Evolutionary conservation across 2,329 filamentous ascomycete genomes (phyloP).

Genomic region (Aspergillus novofumigatus): DNA sequence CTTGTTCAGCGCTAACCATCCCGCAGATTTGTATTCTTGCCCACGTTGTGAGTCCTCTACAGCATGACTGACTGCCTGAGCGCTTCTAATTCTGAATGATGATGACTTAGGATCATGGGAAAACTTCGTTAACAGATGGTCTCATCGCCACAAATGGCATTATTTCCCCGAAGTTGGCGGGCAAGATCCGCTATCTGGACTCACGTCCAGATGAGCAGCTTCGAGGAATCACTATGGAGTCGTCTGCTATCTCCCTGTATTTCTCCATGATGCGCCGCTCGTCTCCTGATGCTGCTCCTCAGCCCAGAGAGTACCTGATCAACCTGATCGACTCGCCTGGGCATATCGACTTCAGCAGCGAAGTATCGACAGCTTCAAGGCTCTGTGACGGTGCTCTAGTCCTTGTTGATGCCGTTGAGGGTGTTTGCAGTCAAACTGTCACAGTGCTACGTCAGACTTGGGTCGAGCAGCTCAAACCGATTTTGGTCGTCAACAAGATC

Average conservation of each 20-base stretch:
- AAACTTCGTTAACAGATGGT: slow-evolving; percentile 93
- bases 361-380: slow-evolving; percentile 91
- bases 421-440: slow-evolving; percentile 97
- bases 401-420: slow-evolving; percentile 92
- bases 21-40: slow-evolving; percentile 86
- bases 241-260: slow-evolving; percentile 91
- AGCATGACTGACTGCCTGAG: not conserved
- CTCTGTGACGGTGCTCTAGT: slow-evolving; percentile 93
- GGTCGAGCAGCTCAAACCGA: slow-evolving; percentile 90
- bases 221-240: slow-evolving; percentile 99
- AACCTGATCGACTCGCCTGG: slow-evolving; percentile 97
- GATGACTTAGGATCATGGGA: slow-evolving; percentile 74
- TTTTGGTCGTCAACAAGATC: slow-evolving; percentile 98
- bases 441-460: slow-evolving; percentile 93
- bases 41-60: slow-evolving; percentile 64
- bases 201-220: slow-evolving; percentile 93
- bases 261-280: slow-evolving; percentile 84
- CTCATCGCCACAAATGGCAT: slow-evolving; percentile 98
- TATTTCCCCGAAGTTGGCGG: slow-evolving; percentile 94
- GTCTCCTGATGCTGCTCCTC: slow-evolving; percentile 62
- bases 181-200: slow-evolving; percentile 96
- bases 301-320: slow-evolving; percentile 85
- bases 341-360: slow-evolving; percentile 97
- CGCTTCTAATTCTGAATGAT: slow-evolving; percentile 4
- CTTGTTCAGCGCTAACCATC: slow-evolving; percentile 28